Percentiles rank a stretch among this genome's conserved stretches.
Conservation (phyloP, 202 grass and related monocot genomes). For the Dendrocalamus latiflorus region DNA sequence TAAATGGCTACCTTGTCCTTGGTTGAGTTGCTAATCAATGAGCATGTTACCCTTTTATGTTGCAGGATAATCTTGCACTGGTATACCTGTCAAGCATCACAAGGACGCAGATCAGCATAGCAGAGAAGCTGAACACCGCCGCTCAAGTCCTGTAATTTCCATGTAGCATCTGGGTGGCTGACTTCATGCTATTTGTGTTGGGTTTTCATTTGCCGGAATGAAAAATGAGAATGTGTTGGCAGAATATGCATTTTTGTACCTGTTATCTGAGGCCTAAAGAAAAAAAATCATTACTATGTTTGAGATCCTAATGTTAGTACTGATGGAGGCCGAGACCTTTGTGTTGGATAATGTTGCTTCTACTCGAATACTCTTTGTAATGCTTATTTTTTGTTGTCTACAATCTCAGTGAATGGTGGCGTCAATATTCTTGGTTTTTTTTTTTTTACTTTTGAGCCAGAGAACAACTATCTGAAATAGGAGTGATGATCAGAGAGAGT, state of each 20-base stretch:
- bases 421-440: background rate
- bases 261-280: slow-evolving; percentile 15
- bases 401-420: no score
- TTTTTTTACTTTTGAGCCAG: background rate
- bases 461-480: background rate
- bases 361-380: background rate
- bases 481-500: background rate
- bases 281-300: background rate
- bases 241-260: slow-evolving; percentile 35
- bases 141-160: slow-evolving; percentile 74
- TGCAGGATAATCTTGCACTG: slow-evolving; percentile 81
- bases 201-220: slow-evolving; percentile 19
- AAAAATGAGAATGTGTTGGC: slow-evolving; percentile 10
- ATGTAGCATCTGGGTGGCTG: background rate
- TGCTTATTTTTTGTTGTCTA: background rate
- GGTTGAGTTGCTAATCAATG: background rate
- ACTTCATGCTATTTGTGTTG: slow-evolving; percentile 9
- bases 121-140: slow-evolving; percentile 87
- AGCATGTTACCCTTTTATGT: background rate
- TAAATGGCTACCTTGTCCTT: background rate
- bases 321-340: no score
- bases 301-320: background rate
- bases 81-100: slow-evolving; percentile 91
- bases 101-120: slow-evolving; percentile 83
- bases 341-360: no score